phyloP scores from a whole-genome alignment of 2,329 filamentous ascomycete genomes.

The Plectosphaerella sp. region DNA sequence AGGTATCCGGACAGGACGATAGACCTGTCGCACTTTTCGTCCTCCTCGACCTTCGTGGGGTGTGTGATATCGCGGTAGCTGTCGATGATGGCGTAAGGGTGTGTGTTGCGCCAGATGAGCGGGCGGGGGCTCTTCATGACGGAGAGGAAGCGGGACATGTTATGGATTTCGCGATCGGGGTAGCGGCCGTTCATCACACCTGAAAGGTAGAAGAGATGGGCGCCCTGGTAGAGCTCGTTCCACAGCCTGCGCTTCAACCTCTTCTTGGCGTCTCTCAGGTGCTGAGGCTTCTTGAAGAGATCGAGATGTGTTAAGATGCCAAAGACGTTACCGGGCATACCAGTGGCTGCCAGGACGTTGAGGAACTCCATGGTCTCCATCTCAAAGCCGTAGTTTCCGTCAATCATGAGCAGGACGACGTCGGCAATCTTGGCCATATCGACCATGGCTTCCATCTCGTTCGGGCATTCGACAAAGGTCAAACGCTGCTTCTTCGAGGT shows the following conservation, averaged over 20 bases:
- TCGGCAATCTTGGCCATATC: slow-evolving; percentile 96
- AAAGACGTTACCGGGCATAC: slow-evolving; percentile 98
- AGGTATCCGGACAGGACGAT: slow-evolving; percentile 91
- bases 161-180: slow-evolving; percentile 93
- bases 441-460: slow-evolving; percentile 93
- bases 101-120: slow-evolving; percentile 93
- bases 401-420: slow-evolving; percentile 96
- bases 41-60: slow-evolving; percentile 82
- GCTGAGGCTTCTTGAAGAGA: slow-evolving; percentile 89
- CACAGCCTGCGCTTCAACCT: slow-evolving; percentile 91
- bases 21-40: slow-evolving; percentile 85
- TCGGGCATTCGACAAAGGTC: slow-evolving; percentile 96
- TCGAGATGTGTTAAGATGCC: slow-evolving; percentile 95
- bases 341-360: slow-evolving; percentile 86
- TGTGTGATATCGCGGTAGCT: slow-evolving; percentile 94
- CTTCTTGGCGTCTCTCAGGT: slow-evolving; percentile 92
- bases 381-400: slow-evolving; percentile 97
- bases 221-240: slow-evolving; percentile 95
- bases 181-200: slow-evolving; percentile 96
- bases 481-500: slow-evolving; percentile 93
- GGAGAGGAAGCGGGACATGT: slow-evolving; percentile 88
- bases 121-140: slow-evolving; percentile 99
- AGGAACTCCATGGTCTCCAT: slow-evolving; percentile 99
- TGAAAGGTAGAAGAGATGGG: slow-evolving; percentile 94
- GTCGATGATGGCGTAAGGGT: slow-evolving; percentile 91